These are phyloP conservation scores for Pleurotus platypus DNA, from an alignment of 768 basidiomycete genomes.

Conservation along the genomic window DNA sequence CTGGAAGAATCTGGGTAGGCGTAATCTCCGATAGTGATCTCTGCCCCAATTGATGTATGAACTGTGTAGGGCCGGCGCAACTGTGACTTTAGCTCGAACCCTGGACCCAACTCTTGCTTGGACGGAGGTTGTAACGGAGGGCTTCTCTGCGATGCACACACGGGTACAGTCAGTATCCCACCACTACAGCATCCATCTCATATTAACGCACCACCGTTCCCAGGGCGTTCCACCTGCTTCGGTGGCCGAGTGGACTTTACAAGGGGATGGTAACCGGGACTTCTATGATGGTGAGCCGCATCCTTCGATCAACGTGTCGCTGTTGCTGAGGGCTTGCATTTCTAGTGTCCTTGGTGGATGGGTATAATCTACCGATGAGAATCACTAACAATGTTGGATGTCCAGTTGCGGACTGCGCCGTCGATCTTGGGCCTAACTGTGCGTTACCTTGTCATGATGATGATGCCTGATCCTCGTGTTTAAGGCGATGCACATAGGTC, in stretches of 20 bases:
- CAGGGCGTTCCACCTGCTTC: slow-evolving; percentile 48
- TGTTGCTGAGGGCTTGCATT: too few relatives aligned
- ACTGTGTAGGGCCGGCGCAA: slow-evolving; percentile 47
- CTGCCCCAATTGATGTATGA: neutral
- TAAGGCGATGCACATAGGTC: slow-evolving; percentile 24
- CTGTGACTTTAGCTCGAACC: slow-evolving; percentile 40
- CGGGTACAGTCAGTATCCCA: slow-evolving; percentile 8
- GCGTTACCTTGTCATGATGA: neutral
- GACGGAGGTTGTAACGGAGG: slow-evolving; percentile 52
- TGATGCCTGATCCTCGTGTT: neutral
- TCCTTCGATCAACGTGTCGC: neutral
- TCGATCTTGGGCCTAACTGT: slow-evolving; percentile 56
- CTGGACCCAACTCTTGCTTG: slow-evolving; percentile 35
- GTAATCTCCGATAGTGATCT: neutral
- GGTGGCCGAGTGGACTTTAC: slow-evolving; percentile 40
- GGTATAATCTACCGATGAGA: slow-evolving; percentile 52
- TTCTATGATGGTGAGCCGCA: slow-evolving; percentile 30
- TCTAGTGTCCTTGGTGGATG: slow-evolving; percentile 55
- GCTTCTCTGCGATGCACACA: slow-evolving; percentile 19
- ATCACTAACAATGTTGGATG: slow-evolving; percentile 50
- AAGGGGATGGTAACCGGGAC: slow-evolving; percentile 22
- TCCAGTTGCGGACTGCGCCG: slow-evolving; percentile 42
- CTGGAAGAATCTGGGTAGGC: slow-evolving; percentile 36
- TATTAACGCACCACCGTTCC: neutral
- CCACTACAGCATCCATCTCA: neutral